Evolutionary conservation across 371 early-diverging fungal genomes (phyloP).

Genomic region (Capillidium rhysosporum): DNA sequence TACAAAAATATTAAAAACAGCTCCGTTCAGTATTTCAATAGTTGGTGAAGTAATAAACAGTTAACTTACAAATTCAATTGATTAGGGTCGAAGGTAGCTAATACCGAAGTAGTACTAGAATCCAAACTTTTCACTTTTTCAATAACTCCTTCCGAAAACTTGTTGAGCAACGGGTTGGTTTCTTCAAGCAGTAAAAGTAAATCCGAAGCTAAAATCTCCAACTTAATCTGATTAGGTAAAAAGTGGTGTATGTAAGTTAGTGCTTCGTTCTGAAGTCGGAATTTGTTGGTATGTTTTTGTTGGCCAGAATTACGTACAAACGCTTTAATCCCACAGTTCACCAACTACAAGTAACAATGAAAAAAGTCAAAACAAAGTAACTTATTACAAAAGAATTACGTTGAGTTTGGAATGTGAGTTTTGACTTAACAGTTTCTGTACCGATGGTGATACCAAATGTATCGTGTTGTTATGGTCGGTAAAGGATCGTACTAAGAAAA

Average conservation of each 20-base stretch:
- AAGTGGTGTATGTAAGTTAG: not conserved
- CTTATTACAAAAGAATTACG: slow-evolving; percentile 72
- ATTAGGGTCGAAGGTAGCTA: not conserved
- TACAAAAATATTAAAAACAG: not conserved
- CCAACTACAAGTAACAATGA: not conserved
- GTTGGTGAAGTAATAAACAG: not conserved
- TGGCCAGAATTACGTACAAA: too few species aligned
- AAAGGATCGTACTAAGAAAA: slow-evolving; percentile 65
- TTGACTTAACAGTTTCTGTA: slow-evolving; percentile 45
- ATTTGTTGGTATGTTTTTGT: too few species aligned
- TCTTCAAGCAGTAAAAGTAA: not conserved
- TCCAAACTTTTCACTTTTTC: not conserved
- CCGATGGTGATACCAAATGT: slow-evolving; percentile 57
- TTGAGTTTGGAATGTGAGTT: slow-evolving; percentile 40
- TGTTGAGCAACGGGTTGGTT: not conserved
- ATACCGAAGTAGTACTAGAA: not conserved
- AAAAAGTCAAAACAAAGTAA: slow-evolving; percentile 11
- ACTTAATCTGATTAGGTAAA: not conserved
- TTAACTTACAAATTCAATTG: not conserved
- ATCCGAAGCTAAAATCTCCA: not conserved
- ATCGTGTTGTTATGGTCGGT: slow-evolving; percentile 44
- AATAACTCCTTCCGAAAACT: not conserved
- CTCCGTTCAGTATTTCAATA: not conserved
- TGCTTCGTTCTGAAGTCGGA: not conserved
- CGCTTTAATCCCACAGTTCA: not conserved